phyloP scores from a whole-genome alignment of 768 basidiomycete species.

The Zangia roseola region DNA sequence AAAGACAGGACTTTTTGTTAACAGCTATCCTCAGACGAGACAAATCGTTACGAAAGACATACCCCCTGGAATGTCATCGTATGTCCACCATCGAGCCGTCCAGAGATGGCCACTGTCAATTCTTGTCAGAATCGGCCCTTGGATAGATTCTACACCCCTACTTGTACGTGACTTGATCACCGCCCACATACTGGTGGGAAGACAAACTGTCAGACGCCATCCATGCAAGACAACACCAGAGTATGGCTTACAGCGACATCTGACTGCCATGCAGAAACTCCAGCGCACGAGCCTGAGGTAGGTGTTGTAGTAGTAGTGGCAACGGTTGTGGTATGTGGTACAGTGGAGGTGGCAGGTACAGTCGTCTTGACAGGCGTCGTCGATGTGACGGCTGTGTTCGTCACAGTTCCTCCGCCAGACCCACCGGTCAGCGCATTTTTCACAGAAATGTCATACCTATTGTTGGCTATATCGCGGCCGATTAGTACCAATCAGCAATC shows the following conservation, averaged over 20 bases:
- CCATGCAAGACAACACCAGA: neutral
- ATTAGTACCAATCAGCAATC: neutral
- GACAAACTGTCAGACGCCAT: neutral
- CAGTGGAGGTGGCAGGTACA: conserved; percentile 1
- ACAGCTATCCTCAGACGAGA: neutral
- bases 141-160: conserved; percentile 16
- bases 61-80: conserved; percentile 39
- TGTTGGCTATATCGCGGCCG: conserved; percentile 41
- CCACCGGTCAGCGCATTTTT: conserved; percentile 55
- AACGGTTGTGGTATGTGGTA: conserved; percentile 9
- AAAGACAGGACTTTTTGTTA: neutral
- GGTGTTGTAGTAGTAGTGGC: conserved; percentile 7
- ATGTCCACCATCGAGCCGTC: conserved; percentile 50
- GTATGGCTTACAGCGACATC: conserved; percentile 35
- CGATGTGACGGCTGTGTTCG: conserved; percentile 16
- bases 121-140: neutral
- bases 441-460: conserved; percentile 56
- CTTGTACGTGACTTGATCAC: conserved; percentile 44
- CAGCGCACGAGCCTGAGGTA: conserved; percentile 35
- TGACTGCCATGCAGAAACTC: conserved; percentile 44
- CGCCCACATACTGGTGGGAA: conserved; percentile 41
- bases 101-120: conserved; percentile 45
- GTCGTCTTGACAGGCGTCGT: conserved; percentile 16
- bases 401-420: conserved; percentile 21
- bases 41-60: neutral